Base-by-base conservation (phyloP, 2,329 filamentous ascomycete genomes). In the Scolecobasidium constrictum region DNA sequence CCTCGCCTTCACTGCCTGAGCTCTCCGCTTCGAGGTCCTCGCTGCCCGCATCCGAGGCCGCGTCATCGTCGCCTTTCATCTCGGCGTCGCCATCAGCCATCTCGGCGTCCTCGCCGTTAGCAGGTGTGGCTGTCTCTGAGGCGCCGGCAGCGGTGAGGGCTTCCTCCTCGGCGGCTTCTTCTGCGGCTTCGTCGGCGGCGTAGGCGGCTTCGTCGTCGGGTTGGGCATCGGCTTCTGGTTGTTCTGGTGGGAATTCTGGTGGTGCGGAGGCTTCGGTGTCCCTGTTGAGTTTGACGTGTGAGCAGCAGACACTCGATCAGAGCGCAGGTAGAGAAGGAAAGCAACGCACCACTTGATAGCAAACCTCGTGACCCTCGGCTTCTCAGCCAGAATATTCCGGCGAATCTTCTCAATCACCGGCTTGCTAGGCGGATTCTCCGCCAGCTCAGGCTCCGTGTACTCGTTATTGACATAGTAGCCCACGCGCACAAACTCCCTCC, bases 381-480 rank as follows among this genome's bases (percentile, higher is more conserved):
- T 98, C 68, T 96, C 90, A 3, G 88, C 87, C 28, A 98, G 76
- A 40, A 98, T 85, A 58, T 93, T 95, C 53, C 93, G 82, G 52
- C 78, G 78, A 49, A 98, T 86, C 56, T 87, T 86, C 61, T 98
- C 93, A 50, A 96, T 81, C 53, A 93, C 74, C 31, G 88, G 88
- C 71, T 94, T 94, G 45, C 86, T 74, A 5, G 92, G 92, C 7
- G 92, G 92, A 54, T 96, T 88, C 38, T 82, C 79, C 54, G 78
- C 83, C 49, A 98, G 75, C 61, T 94, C 86, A 56, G 93, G 86
- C 19, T 84, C 83, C 53, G 94, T 86, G 63, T 98, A 98, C 64
- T 98, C 93, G 57, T 98, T 98, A 73, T 96, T 98, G 56, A 98
- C 92, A 54, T 98, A 98, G 75, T 98, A 98, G 48, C 92, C 92